Evolutionary conservation across 164 flowering plant genomes (phyloP).

Genomic region (Liriodendron chinense): DNA sequence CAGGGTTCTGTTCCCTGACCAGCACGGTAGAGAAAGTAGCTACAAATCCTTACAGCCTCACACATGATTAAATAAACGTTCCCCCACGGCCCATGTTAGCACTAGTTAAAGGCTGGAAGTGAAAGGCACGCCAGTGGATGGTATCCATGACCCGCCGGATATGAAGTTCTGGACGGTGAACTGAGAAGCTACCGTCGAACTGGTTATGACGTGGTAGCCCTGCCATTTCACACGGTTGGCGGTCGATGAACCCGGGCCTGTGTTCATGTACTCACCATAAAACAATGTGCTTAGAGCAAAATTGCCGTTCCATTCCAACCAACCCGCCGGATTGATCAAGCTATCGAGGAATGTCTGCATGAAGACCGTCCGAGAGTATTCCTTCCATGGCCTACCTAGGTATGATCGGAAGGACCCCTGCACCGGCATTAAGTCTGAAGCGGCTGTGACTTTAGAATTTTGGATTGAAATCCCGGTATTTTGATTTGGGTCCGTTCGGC

Average conservation of each 20-base stretch:
- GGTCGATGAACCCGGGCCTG: slow-evolving; percentile 33
- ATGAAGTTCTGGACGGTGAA: slow-evolving; percentile 30
- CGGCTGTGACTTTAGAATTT: slow-evolving; percentile 4
- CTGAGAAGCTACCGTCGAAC: slow-evolving; percentile 12
- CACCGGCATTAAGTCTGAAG: slow-evolving; percentile 4
- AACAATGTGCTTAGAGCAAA: slow-evolving; percentile 31
- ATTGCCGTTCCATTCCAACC: slow-evolving; percentile 33
- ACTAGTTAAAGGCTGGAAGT: not conserved
- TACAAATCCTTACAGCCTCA: not conserved
- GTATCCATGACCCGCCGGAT: slow-evolving; percentile 33
- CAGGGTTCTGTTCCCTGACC: not conserved
- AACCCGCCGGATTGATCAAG: slow-evolving; percentile 41
- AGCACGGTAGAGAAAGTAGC: not conserved
- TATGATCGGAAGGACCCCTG: slow-evolving; percentile 1
- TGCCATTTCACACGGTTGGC: slow-evolving; percentile 30
- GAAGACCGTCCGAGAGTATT: slow-evolving; percentile 45
- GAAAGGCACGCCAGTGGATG: slow-evolving; percentile 28
- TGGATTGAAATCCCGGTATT: slow-evolving; percentile 10
- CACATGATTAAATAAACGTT: not conserved
- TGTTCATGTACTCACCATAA: slow-evolving; percentile 35
- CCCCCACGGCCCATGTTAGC: not conserved
- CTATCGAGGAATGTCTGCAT: slow-evolving; percentile 30
- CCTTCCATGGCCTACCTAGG: slow-evolving; percentile 53
- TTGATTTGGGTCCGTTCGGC: slow-evolving; percentile 5
- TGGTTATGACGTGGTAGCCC: slow-evolving; percentile 27